A percentile compares a stretch with the other conserved stretches of the same genome.
These are phyloP conservation scores for Fagopyrum tataricum DNA, from an alignment of 148 eudicot species.

Conservation along the genomic window DNA sequence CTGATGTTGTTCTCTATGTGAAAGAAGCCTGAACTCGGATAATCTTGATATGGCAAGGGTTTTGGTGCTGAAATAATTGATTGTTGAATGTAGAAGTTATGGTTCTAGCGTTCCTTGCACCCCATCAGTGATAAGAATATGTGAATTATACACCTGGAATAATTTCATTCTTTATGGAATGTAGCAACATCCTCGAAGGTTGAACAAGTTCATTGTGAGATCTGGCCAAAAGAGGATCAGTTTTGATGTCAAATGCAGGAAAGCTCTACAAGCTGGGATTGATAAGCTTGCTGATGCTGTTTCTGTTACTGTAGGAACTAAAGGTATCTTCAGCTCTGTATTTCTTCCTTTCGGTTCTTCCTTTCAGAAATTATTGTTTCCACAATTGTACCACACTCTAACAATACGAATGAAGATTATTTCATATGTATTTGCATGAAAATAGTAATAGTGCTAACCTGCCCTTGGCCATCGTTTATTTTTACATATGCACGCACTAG, in stretches of 20 bases:
- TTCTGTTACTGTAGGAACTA: slow-evolving; percentile 92
- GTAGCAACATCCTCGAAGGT: neutral
- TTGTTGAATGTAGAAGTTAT: neutral
- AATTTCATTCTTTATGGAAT: neutral
- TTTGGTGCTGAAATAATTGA: neutral
- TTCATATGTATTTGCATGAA: neutral
- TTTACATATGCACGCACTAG: neutral
- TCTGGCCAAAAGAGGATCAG: slow-evolving; percentile 79
- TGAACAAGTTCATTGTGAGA: slow-evolving; percentile 40
- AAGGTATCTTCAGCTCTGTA: slow-evolving; percentile 39
- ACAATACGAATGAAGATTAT: neutral
- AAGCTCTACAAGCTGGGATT: slow-evolving; percentile 61
- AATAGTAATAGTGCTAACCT: neutral
- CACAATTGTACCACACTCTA: neutral
- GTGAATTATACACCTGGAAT: neutral
- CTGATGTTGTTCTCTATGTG: neutral
- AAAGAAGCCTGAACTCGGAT: neutral
- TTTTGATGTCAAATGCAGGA: slow-evolving; percentile 68
- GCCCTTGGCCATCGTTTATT: neutral
- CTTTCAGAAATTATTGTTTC: neutral
- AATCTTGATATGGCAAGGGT: neutral
- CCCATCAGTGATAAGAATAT: neutral
- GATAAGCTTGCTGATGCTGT: slow-evolving; percentile 96
- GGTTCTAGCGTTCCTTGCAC: neutral
- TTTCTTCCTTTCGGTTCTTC: slow-evolving; percentile 1